A percentile compares a stretch with the other conserved stretches of the same genome.
Conservation (phyloP, 1,284 basidiomycete genomes). For the Rhodotorula mucilaginosa region DNA sequence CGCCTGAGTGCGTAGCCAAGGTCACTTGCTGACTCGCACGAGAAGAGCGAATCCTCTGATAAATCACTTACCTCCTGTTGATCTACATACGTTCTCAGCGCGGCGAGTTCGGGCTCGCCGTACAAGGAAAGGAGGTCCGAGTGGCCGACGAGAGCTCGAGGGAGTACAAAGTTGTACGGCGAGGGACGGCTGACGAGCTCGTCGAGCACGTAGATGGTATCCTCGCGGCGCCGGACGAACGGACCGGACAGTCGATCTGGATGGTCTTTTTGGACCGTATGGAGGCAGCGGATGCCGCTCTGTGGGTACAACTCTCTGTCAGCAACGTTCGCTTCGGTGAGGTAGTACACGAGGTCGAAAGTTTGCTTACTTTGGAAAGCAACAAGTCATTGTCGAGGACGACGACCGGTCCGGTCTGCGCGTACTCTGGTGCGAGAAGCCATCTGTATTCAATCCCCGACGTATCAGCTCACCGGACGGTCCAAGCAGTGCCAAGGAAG, state of each 20-base stretch:
- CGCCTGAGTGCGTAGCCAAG: neutral
- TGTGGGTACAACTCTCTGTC: neutral
- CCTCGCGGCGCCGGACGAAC: slow-evolving; percentile 3
- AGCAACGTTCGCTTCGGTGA: neutral
- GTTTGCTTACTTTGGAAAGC: neutral
- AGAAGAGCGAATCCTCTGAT: neutral
- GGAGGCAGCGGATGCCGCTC: slow-evolving; percentile 4
- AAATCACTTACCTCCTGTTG: slow-evolving; percentile 1
- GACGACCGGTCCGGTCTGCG: neutral
- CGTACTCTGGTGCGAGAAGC: neutral
- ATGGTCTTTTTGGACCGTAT: neutral
- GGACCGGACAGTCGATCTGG: slow-evolving; percentile 9
- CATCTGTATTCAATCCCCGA: neutral
- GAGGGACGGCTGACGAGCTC: neutral
- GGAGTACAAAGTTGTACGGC: slow-evolving; percentile 5
- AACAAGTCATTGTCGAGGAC: slow-evolving; percentile 13
- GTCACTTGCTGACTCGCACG: neutral
- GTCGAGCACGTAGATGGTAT: slow-evolving; percentile 1
- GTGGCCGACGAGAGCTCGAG: neutral
- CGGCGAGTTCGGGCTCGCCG: neutral
- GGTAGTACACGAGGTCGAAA: neutral
- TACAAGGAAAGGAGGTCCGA: neutral
- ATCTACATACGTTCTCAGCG: neutral
- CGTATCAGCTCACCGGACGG: neutral
- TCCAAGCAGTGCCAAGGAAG: neutral